A percentile compares a stretch with the other conserved stretches of the same genome.
Conservation (phyloP, 2,329 filamentous ascomycete species). For the Aureobasidium sp. region DNA sequence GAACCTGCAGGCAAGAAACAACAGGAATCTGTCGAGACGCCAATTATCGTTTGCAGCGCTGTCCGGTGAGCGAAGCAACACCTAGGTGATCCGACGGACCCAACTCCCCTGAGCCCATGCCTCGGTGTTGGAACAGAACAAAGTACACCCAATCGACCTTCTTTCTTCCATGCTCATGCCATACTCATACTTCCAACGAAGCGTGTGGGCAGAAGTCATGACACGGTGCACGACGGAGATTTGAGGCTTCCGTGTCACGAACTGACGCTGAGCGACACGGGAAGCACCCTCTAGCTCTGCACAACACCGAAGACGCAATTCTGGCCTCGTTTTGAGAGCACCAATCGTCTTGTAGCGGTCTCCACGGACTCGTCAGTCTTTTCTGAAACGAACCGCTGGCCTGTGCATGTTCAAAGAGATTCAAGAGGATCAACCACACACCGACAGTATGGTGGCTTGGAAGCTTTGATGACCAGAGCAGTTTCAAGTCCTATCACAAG, state of each 20-base stretch:
- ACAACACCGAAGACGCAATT: slow-evolving; percentile 10
- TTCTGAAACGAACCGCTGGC: slow-evolving; percentile 5
- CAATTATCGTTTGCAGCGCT: background rate
- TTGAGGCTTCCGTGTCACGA: slow-evolving; percentile 13
- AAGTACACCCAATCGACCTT: slow-evolving; percentile 10
- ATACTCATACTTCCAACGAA: background rate
- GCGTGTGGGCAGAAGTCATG: background rate
- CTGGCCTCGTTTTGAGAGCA: slow-evolving; percentile 5
- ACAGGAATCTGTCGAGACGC: background rate
- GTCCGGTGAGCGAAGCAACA: background rate
- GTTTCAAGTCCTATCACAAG: background rate
- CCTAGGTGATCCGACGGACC: background rate
- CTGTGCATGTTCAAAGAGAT: slow-evolving; percentile 8
- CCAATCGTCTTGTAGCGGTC: slow-evolving; percentile 2
- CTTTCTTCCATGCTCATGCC: slow-evolving; percentile 1
- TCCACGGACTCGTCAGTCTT: background rate
- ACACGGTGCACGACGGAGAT: slow-evolving; percentile 10
- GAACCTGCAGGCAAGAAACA: background rate
- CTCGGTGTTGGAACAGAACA: background rate
- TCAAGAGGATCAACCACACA: background rate
- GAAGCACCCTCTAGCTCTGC: slow-evolving; percentile 8
- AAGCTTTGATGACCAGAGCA: background rate
- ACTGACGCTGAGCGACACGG: slow-evolving; percentile 8
- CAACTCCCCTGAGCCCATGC: background rate
- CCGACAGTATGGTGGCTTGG: background rate